Evolutionary conservation across 441 rosid genomes (phyloP).

Genomic region (Pelargonium myrrhifolium): DNA sequence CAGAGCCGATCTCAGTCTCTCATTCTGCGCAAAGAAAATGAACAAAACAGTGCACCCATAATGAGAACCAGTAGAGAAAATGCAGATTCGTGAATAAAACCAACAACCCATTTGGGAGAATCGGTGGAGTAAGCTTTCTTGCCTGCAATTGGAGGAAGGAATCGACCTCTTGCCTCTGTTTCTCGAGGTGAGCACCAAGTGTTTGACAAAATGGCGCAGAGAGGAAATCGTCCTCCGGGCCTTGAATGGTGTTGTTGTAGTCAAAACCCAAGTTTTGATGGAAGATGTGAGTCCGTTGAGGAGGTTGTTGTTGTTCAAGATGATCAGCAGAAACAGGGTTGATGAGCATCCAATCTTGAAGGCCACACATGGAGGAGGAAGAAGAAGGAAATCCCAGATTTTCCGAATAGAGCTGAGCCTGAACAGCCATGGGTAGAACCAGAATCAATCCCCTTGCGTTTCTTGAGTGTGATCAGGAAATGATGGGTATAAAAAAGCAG

Average conservation of each 20-base stretch:
- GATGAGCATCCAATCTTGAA: slow-evolving; percentile 27
- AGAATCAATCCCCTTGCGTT: slow-evolving; percentile 10
- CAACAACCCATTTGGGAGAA: neutral
- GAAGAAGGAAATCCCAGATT: slow-evolving; percentile 15
- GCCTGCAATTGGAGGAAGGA: slow-evolving; percentile 42
- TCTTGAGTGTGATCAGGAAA: too few species aligned
- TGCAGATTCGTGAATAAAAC: neutral
- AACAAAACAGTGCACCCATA: neutral
- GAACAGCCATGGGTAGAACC: slow-evolving; percentile 44
- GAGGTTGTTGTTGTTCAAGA: too few species aligned
- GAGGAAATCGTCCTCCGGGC: slow-evolving; percentile 9
- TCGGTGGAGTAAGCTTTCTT: neutral
- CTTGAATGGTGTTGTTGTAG: neutral
- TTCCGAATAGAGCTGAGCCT: slow-evolving; percentile 35
- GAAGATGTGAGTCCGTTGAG: too few species aligned
- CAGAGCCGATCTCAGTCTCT: slow-evolving; percentile 30
- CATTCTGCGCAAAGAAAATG: slow-evolving; percentile 22
- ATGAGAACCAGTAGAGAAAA: too few species aligned
- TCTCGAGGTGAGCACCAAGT: slow-evolving; percentile 27
- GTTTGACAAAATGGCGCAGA: slow-evolving; percentile 23
- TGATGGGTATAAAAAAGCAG: too few species aligned
- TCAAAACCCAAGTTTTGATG: slow-evolving; percentile 13
- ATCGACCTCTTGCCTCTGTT: slow-evolving; percentile 42
- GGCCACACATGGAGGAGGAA: slow-evolving; percentile 25
- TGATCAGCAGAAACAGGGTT: slow-evolving; percentile 20